phyloP scores from a whole-genome alignment of 2,329 filamentous ascomycete genomes.

The Hypoxylon rubiginosum region DNA sequence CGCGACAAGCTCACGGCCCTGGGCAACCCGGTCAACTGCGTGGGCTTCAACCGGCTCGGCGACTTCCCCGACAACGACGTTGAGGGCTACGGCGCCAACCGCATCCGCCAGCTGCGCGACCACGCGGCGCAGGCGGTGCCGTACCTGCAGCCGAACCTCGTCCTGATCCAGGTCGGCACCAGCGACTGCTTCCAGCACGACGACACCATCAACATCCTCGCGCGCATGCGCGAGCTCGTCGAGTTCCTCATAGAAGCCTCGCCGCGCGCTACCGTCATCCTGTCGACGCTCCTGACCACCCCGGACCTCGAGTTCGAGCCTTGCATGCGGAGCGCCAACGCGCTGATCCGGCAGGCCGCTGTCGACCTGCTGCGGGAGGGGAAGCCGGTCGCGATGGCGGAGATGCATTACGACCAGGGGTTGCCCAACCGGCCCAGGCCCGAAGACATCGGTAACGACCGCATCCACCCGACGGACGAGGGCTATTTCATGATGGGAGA shows the following conservation, averaged over 20 bases:
- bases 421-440: constrained; percentile 39
- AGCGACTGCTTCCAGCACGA: constrained; percentile 49
- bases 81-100: constrained; percentile 44
- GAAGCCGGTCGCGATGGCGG: constrained; percentile 44
- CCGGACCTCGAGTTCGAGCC: constrained; percentile 43
- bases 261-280: constrained; percentile 44
- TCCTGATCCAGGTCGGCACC: constrained; percentile 48
- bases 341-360: constrained; percentile 46
- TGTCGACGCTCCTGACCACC: constrained; percentile 47
- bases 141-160: constrained; percentile 46
- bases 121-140: constrained; percentile 45
- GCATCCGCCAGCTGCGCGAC: constrained; percentile 43
- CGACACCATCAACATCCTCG: constrained; percentile 38
- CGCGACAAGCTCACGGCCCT: constrained; percentile 44
- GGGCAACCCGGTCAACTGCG: constrained; percentile 48
- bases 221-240: constrained; percentile 43
- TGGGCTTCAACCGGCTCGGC: constrained; percentile 49
- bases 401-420: constrained; percentile 50
- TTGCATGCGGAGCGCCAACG: constrained; percentile 46
- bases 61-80: constrained; percentile 49
- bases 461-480: constrained; percentile 48
- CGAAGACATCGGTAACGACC: constrained; percentile 46
- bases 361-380: constrained; percentile 43
- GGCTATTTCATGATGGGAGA: constrained; percentile 51
- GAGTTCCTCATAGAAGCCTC: constrained; percentile 43